Conservation (phyloP, 176 grass and related monocot species). For the Olyra latifolia region DNA sequence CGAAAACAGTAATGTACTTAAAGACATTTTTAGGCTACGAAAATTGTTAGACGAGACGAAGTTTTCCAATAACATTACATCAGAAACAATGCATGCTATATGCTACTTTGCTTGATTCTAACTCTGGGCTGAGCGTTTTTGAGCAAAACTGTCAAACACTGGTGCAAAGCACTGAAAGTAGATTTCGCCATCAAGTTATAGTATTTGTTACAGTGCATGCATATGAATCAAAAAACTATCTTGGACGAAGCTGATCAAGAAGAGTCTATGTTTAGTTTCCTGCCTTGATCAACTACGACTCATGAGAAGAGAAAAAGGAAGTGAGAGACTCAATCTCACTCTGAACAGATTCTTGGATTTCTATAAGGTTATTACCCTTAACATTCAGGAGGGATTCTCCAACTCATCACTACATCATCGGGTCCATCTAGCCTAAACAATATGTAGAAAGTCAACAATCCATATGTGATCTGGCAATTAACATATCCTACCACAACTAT, state of each 20-base stretch:
- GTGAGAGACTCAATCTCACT: not conserved
- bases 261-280: not conserved
- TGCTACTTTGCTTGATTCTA: not conserved
- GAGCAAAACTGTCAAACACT: not conserved
- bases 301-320: not conserved
- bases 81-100: not conserved
- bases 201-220: not conserved
- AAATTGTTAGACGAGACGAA: not conserved
- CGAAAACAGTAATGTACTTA: not conserved
- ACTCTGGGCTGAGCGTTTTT: not conserved
- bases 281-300: not conserved
- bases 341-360: not conserved
- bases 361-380: not conserved
- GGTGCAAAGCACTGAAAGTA: not conserved
- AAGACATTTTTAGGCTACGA: not conserved
- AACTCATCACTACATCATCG: not conserved
- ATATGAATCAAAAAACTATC: not conserved
- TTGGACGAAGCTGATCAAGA: not conserved
- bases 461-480: not conserved
- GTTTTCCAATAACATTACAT: not conserved
- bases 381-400: not conserved
- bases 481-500: too few relatives aligned
- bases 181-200: not conserved
- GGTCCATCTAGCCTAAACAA: conserved; percentile 20
- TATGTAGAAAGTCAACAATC: not conserved